A percentile compares a stretch with the other conserved stretches of the same genome.
These are phyloP conservation scores for Arthrobotrys iridis DNA, from an alignment of 2,329 filamentous ascomycete species.

Conservation along the genomic window DNA sequence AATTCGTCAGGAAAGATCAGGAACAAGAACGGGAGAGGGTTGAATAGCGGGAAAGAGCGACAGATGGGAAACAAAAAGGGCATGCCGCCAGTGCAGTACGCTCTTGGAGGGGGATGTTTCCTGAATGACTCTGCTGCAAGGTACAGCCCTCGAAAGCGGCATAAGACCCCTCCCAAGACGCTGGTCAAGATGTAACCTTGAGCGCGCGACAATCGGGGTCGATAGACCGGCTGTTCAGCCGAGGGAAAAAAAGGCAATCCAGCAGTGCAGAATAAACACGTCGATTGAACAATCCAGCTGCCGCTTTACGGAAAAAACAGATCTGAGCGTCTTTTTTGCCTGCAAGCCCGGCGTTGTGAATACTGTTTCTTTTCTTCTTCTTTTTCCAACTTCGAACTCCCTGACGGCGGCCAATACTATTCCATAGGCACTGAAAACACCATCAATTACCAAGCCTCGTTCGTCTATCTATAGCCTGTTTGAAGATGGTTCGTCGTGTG, in stretches of 20 bases:
- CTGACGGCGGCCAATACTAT: slow-evolving; percentile 22
- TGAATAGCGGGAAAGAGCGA: slow-evolving; percentile 1
- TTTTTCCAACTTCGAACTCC: neutral
- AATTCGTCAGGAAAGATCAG: slow-evolving; percentile 31
- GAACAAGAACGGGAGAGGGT: neutral
- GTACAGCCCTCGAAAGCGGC: slow-evolving; percentile 2
- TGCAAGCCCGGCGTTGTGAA: neutral
- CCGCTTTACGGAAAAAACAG: neutral
- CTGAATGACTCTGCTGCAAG: slow-evolving; percentile 16
- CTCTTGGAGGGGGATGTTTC: no score
- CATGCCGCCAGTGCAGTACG: neutral
- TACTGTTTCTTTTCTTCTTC: neutral
- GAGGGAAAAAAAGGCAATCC: neutral
- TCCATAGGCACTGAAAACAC: neutral
- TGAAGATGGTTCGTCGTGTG: slow-evolving; percentile 19
- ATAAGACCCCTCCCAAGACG: slow-evolving; percentile 37
- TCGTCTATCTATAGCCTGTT: slow-evolving; percentile 44
- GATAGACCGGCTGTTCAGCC: slow-evolving; percentile 13
- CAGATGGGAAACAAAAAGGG: slow-evolving; percentile 14
- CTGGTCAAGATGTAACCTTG: slow-evolving; percentile 42
- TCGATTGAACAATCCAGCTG: neutral
- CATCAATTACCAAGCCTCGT: slow-evolving; percentile 9
- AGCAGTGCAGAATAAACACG: slow-evolving; percentile 3
- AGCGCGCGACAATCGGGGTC: slow-evolving; percentile 53
- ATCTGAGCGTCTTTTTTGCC: neutral